Evolutionary conservation across 202 grass and related monocot genomes (phyloP), one percentile per base, ranked within the genome.

Genomic region (Brachypodium distachyon): DNA sequence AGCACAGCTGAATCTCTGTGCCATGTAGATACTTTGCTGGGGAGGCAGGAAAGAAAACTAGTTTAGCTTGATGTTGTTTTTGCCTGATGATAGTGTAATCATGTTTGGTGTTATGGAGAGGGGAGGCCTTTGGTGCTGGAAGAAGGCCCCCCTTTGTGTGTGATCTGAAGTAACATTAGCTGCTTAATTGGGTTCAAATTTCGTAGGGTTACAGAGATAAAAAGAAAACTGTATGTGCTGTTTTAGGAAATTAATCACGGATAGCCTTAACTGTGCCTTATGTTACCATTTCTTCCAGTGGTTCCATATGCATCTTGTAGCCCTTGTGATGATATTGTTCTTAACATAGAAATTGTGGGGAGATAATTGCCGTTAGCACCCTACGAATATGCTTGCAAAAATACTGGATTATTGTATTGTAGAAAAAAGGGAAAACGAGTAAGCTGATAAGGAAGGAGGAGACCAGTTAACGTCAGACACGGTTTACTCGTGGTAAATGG

Each of bases 81-180:
- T 75, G 74, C 40, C 23, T 26, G 23, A 50, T 69, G 6, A 29
- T 36, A 63, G 55, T 82, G 78, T 72, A 42, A 49, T 48, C 7
- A n/a, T 49, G 38, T 57, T 65, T 78, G 58, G 41, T 18, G 77
- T 67, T 22, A n/a, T n/a, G n/a, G n/a, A n/a, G n/a, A 48, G 22
- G 77, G 81, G 63, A 82, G 84, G 72, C 49, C 73, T 77, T 78
- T n/a, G n/a, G 38, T 59, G 85, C 37, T 78, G 28, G 76, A 87
- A 52, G 76, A 87, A 52, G 79, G 78, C 85, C 65, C 66, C 33
- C 65, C 66, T 26, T 31, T 17, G 68, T n/a, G n/a, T n/a, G n/a
- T n/a, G n/a, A n/a, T 56, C 44, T 58, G 65, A 66, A 73, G 58
- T 67, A 67, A 82, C 73, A 65, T 41, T 71, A 82, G 74, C 52